Percentiles rank a stretch among this genome's conserved stretches.
These are phyloP conservation scores for Friedmanniomyces endolithicus DNA, from an alignment of 495 filamentous ascomycete genomes.

Conservation along the genomic window DNA sequence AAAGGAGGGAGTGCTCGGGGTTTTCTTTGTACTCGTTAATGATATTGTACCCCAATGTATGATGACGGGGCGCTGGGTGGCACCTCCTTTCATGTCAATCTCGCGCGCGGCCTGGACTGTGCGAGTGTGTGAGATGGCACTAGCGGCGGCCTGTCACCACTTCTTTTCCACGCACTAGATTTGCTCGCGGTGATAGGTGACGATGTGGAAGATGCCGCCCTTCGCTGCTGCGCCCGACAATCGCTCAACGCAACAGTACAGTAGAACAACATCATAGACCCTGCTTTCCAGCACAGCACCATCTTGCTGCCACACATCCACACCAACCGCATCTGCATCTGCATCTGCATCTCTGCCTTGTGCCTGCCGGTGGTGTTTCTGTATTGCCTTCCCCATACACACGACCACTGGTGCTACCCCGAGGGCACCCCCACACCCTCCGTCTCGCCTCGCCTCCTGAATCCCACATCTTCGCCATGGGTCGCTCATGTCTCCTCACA, in stretches of 20 bases:
- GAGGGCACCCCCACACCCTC: neutral
- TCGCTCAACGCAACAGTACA: no score
- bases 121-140: neutral
- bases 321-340: no score
- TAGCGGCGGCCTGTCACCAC: neutral
- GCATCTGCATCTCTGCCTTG: neutral
- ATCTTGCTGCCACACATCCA: no score
- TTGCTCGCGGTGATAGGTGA: neutral
- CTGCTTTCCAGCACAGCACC: no score
- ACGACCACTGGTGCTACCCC: neutral
- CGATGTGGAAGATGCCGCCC: neutral
- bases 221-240: no score
- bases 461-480: conserved; percentile 20
- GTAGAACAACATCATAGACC: no score
- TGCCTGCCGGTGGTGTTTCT: neutral
- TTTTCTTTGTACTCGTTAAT: no score
- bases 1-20: no score
- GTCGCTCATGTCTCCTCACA: conserved; percentile 15
- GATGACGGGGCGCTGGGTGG: no score
- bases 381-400: neutral
- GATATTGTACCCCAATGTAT: no score
- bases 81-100: neutral
- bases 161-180: neutral
- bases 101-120: neutral
- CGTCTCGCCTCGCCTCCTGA: neutral